Conservation (phyloP, 2,329 filamentous ascomycete species). For the Tolypocladium ovalisporum region DNA sequence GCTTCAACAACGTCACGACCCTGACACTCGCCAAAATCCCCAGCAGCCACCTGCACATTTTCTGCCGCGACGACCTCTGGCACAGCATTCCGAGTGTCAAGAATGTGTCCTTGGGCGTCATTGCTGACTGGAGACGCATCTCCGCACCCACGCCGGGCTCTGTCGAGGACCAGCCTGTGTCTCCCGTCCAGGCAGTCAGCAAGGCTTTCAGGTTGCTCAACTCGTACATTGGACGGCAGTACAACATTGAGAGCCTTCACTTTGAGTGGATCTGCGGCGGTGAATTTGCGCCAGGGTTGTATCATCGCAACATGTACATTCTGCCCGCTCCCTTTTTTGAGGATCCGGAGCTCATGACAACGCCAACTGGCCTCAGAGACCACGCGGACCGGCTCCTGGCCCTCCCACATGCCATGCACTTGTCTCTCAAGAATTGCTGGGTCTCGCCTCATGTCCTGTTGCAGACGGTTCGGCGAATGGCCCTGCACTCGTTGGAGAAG, state of each 20-base stretch:
- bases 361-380: slow-evolving; percentile 16
- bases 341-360: slow-evolving; percentile 16
- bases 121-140: slow-evolving; percentile 56
- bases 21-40: slow-evolving; percentile 56
- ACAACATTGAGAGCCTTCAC: slow-evolving; percentile 45
- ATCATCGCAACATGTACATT: slow-evolving; percentile 50
- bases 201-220: slow-evolving; percentile 42
- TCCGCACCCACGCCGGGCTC: slow-evolving; percentile 38
- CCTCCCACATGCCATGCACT: slow-evolving; percentile 44
- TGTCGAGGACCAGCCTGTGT: slow-evolving; percentile 34
- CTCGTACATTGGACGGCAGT: slow-evolving; percentile 32
- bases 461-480: slow-evolving; percentile 37
- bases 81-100: slow-evolving; percentile 39
- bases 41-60: slow-evolving; percentile 43
- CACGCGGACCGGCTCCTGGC: slow-evolving; percentile 29
- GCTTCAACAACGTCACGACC: slow-evolving; percentile 43
- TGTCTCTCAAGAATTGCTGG: slow-evolving; percentile 62
- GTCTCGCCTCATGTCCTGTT: slow-evolving; percentile 46
- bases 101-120: slow-evolving; percentile 46
- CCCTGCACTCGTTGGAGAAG: slow-evolving; percentile 33
- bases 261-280: slow-evolving; percentile 60
- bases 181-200: slow-evolving; percentile 38
- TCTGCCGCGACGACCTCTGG: slow-evolving; percentile 53
- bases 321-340: slow-evolving; percentile 48
- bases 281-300: slow-evolving; percentile 51